phyloP scores from a whole-genome alignment of 345 rosid species.

The Pugionium cornutum region DNA sequence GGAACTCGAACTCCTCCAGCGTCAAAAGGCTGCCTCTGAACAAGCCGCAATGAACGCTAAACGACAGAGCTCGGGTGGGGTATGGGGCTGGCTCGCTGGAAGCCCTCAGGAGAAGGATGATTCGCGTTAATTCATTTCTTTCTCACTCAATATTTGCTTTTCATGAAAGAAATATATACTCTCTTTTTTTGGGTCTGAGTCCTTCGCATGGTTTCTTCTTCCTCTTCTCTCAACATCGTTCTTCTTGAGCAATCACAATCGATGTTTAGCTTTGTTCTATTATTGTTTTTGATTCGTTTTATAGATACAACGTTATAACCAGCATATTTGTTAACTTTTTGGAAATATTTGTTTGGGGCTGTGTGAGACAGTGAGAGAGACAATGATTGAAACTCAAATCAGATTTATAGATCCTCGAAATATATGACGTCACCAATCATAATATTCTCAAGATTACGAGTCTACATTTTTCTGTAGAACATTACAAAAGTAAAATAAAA shows the following conservation, averaged over 20 bases:
- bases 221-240: slow-evolving; percentile 2
- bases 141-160: slow-evolving; percentile 6
- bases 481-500: neutral
- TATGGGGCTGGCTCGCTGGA: slow-evolving; percentile 99
- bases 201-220: slow-evolving; percentile 14
- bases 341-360: neutral
- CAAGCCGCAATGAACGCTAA: slow-evolving; percentile 76
- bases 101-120: slow-evolving; percentile 51
- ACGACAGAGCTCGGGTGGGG: slow-evolving; percentile 82
- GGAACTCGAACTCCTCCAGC: slow-evolving; percentile 87
- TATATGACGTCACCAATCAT: neutral
- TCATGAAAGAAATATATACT: slow-evolving; percentile 28
- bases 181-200: neutral
- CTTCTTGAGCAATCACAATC: slow-evolving; percentile 11
- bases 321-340: slow-evolving; percentile 23
- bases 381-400: neutral
- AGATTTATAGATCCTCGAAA: neutral
- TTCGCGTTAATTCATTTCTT: slow-evolving; percentile 25
- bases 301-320: slow-evolving; percentile 12
- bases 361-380: neutral
- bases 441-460: neutral
- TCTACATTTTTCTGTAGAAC: neutral
- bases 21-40: slow-evolving; percentile 96
- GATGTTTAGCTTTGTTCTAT: slow-evolving; percentile 14
- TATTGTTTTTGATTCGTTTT: no score